phyloP scores from a whole-genome alignment of 371 early-diverging fungal genomes.

The Batkoa obscura region DNA sequence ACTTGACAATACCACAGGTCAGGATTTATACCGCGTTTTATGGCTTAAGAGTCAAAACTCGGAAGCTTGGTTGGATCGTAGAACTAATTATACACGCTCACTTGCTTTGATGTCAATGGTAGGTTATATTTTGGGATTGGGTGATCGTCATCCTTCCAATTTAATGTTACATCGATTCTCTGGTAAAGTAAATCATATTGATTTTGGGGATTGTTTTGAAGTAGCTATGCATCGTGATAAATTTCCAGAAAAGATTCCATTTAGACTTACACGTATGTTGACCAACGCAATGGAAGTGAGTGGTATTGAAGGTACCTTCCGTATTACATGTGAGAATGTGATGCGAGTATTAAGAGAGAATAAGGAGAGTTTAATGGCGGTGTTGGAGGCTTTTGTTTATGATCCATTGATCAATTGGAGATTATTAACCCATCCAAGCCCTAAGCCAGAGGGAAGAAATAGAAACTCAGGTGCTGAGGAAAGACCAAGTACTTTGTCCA shows the following conservation, averaged over 20 bases:
- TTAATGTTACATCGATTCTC: conserved; percentile 84
- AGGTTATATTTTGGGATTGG: conserved; percentile 93
- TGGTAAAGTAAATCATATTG: conserved; percentile 96
- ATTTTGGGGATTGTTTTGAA: conserved; percentile 98
- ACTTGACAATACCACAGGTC: conserved; percentile 81
- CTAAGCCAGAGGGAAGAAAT: conserved; percentile 10
- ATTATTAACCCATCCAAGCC: conserved; percentile 20
- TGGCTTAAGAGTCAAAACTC: conserved; percentile 94
- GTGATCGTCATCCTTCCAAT: conserved; percentile 97
- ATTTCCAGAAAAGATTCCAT: conserved; percentile 95
- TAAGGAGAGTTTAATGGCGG: conserved; percentile 95
- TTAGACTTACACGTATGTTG: conserved; percentile 96
- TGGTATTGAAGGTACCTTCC: conserved; percentile 91
- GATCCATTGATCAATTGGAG: conserved; percentile 96
- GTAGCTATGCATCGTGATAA: conserved; percentile 93
- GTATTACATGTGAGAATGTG: conserved; percentile 87
- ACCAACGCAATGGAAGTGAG: conserved; percentile 94
- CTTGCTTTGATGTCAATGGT: conserved; percentile 97
- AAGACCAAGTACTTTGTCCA: background rate
- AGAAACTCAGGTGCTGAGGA: background rate
- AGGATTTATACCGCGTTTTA: conserved; percentile 84
- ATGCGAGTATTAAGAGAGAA: conserved; percentile 91
- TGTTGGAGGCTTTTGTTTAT: conserved; percentile 93
- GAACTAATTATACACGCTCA: conserved; percentile 92
- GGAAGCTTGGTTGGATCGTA: conserved; percentile 88